Base-by-base conservation (phyloP, 225 moss, liverwort and hornwort species). In the Pleurozium schreberi region DNA sequence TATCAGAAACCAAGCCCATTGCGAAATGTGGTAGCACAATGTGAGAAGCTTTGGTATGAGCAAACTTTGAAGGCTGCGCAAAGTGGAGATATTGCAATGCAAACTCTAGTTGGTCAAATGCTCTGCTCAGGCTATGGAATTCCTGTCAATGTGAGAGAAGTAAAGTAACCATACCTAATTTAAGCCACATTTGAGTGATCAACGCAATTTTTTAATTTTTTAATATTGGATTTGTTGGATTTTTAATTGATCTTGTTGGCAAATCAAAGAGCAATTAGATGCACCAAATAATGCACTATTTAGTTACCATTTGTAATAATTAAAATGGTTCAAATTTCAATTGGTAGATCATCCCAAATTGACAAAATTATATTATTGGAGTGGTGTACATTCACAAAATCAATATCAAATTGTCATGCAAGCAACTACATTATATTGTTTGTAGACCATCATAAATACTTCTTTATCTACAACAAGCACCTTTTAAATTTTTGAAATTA, bases 121-220 rank as follows among this genome's bases (percentile, higher is more conserved):
- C 66, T 87, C 0, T 87, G 67, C 67, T 57, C 19, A 2, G 43
- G 87, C 57, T 87, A 87, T 80, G 57, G 87, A 17, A 58, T 17
- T 34, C 9, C 4, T 33, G 36, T 80, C 42, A 57, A 87, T 45
- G 80, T 80, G 9, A 79, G 19, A 87, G 58, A 87, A 79, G 87
- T 87, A 73, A 73, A 18, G 59, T 59, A 59, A 69, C 22, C 3
- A 55, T 4, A 67, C 14, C 68, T 34, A 71, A 55, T 43, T 69
- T 31, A 2, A 6, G 5, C 9, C 1, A 33, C 13, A 50, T 50
- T 75, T 20, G 6, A 3, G 3, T 3, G 0, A 8, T 52, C 2
- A 14, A 21, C 6, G 11, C 1, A 4, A 0, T 47, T 74, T 18
- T 15, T 6, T 2, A 47, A 4, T 10, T 23, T n/a, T 43, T 28